phyloP scores from a whole-genome alignment of 1,284 basidiomycete genomes.

The Exsudoporus floridanus region DNA sequence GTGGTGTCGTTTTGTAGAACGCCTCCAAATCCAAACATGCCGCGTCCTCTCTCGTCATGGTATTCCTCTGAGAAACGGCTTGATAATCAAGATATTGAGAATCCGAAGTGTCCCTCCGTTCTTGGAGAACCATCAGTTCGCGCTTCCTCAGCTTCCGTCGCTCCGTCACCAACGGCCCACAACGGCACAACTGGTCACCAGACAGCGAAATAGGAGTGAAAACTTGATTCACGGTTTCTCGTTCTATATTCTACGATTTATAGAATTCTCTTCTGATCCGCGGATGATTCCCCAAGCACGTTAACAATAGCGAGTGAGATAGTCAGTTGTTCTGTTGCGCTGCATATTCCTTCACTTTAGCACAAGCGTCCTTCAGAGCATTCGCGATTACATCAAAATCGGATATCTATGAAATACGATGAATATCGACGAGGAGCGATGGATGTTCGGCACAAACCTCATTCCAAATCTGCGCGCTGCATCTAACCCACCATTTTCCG shows the following conservation, averaged over 20 bases:
- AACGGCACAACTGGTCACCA: neutral
- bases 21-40: neutral
- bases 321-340: slow-evolving; percentile 6
- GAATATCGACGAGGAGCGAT: neutral
- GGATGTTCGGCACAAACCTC: slow-evolving; percentile 49
- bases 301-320: neutral
- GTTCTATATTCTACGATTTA: neutral
- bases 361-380: slow-evolving; percentile 27
- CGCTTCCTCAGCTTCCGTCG: neutral
- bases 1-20: slow-evolving; percentile 19
- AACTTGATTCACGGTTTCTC: neutral
- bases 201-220: neutral
- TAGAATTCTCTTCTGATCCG: neutral
- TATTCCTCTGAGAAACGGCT: neutral
- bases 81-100: neutral
- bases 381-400: slow-evolving; percentile 33
- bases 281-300: neutral
- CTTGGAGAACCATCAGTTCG: neutral
- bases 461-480: slow-evolving; percentile 72
- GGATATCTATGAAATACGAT: slow-evolving; percentile 26
- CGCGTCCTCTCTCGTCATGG: neutral
- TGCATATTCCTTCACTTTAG: slow-evolving; percentile 18
- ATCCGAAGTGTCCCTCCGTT: neutral
- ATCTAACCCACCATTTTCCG: slow-evolving; percentile 68
- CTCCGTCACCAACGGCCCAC: neutral